Conservation (phyloP, 495 filamentous ascomycete genomes). For the Podospora conica region DNA sequence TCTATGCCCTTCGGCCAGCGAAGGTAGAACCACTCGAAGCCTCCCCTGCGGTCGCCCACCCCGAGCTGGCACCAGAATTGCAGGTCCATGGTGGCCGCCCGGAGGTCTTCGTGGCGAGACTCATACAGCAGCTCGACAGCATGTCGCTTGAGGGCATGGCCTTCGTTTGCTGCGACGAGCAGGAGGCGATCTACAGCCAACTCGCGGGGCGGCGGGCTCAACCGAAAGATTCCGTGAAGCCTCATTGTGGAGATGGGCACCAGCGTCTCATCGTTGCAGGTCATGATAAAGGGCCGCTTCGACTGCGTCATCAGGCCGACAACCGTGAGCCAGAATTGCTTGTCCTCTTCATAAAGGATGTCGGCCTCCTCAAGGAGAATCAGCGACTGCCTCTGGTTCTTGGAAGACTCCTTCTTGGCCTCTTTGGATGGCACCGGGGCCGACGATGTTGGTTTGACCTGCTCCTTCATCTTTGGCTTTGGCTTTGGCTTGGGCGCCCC, state of each 20-base stretch:
- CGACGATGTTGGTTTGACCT: conserved; percentile 15
- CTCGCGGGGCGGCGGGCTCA: conserved; percentile 59
- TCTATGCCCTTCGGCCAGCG: conserved; percentile 66
- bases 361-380: conserved; percentile 95
- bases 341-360: conserved; percentile 88
- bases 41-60: conserved; percentile 80
- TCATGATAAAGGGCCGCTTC: conserved; percentile 87
- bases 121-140: conserved; percentile 65
- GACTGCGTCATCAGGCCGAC: conserved; percentile 71
- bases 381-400: conserved; percentile 82
- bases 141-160: conserved; percentile 67
- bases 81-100: conserved; percentile 77
- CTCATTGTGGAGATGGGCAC: conserved; percentile 64
- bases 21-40: conserved; percentile 83
- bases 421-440: conserved; percentile 19
- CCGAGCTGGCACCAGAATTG: conserved; percentile 97
- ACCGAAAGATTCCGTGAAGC: conserved; percentile 83
- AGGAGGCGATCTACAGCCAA: conserved; percentile 74
- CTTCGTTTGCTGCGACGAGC: conserved; percentile 81
- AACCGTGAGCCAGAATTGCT: conserved; percentile 85
- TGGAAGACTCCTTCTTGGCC: conserved; percentile 38
- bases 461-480: conserved; percentile 21
- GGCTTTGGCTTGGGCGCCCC: conserved; percentile 22
- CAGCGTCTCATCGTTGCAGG: conserved; percentile 80
- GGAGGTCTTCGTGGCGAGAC: conserved; percentile 61